A percentile compares a stretch with the other conserved stretches of the same genome.
These are phyloP conservation scores for Pythium folliculosum DNA, from an alignment of 352 stramenopile genomes.

Conservation along the genomic window DNA sequence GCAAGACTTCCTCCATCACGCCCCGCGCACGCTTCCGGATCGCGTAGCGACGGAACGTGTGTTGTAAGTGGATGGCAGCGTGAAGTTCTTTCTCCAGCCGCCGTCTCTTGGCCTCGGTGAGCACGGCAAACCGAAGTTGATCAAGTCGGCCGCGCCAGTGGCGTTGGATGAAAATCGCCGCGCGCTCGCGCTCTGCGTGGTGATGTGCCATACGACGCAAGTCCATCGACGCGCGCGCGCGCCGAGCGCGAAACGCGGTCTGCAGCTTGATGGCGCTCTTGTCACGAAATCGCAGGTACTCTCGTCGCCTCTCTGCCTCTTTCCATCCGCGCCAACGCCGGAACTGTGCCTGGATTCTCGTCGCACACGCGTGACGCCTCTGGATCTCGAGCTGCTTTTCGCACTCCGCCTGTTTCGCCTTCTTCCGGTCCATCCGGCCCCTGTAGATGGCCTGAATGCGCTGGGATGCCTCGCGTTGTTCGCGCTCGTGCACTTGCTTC, in stretches of 20 bases:
- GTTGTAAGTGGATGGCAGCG: slow-evolving; percentile 52
- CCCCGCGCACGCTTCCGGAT: slow-evolving; percentile 45
- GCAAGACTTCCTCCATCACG: slow-evolving; percentile 51
- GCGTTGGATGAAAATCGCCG: slow-evolving; percentile 47
- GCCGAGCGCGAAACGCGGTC: slow-evolving; percentile 50
- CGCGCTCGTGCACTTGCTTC: slow-evolving; percentile 30
- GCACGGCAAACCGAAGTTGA: slow-evolving; percentile 43
- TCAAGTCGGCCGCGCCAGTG: slow-evolving; percentile 53
- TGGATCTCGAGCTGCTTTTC: slow-evolving; percentile 38
- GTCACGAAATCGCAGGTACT: slow-evolving; percentile 36
- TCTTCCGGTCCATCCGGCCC: slow-evolving; percentile 46
- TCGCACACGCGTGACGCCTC: slow-evolving; percentile 38
- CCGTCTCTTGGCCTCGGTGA: slow-evolving; percentile 39
- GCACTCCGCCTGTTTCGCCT: slow-evolving; percentile 37
- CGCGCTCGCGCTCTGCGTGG: slow-evolving; percentile 39
- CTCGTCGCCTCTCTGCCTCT: slow-evolving; percentile 32
- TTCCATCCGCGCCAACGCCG: slow-evolving; percentile 42
- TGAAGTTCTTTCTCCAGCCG: slow-evolving; percentile 32
- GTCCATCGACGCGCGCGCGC: slow-evolving; percentile 41
- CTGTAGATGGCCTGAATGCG: slow-evolving; percentile 66
- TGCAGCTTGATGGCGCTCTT: slow-evolving; percentile 63
- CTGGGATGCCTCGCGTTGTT: slow-evolving; percentile 45
- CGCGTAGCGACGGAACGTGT: slow-evolving; percentile 41
- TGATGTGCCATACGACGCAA: slow-evolving; percentile 45
- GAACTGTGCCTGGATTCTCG: slow-evolving; percentile 55